A percentile compares a stretch with the other conserved stretches of the same genome.
Evolutionary conservation across 1,284 basidiomycete species (phyloP).

Genomic region (Naganishia sp.): DNA sequence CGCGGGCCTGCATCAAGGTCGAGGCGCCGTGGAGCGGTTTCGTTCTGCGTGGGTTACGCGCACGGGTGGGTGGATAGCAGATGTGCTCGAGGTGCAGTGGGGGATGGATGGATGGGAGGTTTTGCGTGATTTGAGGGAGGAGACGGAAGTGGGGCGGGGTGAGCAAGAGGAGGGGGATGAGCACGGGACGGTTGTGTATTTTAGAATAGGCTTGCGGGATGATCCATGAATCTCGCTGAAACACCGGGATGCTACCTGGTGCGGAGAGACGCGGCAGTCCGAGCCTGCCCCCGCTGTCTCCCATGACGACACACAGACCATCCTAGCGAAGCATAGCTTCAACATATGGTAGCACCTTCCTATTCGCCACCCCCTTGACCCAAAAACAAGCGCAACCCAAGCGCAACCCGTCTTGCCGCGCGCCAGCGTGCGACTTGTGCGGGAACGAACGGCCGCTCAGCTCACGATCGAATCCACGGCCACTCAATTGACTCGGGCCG

Average conservation of each 20-base stretch:
- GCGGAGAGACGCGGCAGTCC: too few relatives aligned
- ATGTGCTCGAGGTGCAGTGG: slow-evolving; percentile 41
- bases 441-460: not conserved
- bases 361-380: not conserved
- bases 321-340: too few relatives aligned
- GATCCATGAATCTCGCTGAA: not conserved
- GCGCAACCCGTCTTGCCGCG: not conserved
- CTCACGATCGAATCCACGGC: not conserved
- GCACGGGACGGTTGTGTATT: slow-evolving; percentile 49
- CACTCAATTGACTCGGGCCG: not conserved
- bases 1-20: slow-evolving; percentile 51
- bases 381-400: slow-evolving; percentile 7
- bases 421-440: slow-evolving; percentile 16
- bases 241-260: not conserved
- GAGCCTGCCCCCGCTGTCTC: too few relatives aligned
- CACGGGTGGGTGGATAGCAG: slow-evolving; percentile 36
- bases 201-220: slow-evolving; percentile 36
- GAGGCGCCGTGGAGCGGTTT: slow-evolving; percentile 48
- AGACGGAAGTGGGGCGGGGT: slow-evolving; percentile 16
- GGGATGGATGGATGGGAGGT: slow-evolving; percentile 41
- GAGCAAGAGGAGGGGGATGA: slow-evolving; percentile 46
- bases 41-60: slow-evolving; percentile 31
- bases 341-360: too few relatives aligned
- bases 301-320: too few relatives aligned
- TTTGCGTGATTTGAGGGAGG: slow-evolving; percentile 31